Percentiles rank a stretch among this genome's conserved stretches.
Conservation (phyloP, 2,329 filamentous ascomycete genomes). For the Monosporascus ibericus region DNA sequence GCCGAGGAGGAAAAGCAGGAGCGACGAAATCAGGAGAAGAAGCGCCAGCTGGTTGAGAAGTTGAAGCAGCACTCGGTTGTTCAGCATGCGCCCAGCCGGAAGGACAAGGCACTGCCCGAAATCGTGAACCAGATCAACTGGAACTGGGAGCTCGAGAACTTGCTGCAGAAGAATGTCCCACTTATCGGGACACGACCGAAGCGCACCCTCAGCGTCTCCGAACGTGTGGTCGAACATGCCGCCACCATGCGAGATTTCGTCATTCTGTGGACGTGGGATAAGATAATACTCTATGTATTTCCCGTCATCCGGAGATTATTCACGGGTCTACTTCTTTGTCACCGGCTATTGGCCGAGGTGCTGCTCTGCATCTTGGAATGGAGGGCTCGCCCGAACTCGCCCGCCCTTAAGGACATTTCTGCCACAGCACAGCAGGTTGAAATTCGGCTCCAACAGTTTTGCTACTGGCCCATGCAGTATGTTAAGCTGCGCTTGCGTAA, state of each 20-base stretch:
- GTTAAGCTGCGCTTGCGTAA: constrained; percentile 84
- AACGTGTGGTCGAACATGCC: constrained; percentile 89
- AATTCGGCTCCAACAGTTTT: constrained; percentile 94
- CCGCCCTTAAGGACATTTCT: constrained; percentile 90
- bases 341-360: constrained; percentile 75
- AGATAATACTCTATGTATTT: constrained; percentile 69
- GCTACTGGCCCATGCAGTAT: constrained; percentile 98
- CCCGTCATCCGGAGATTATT: constrained; percentile 69
- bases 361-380: constrained; percentile 79
- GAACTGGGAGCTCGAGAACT: constrained; percentile 78
- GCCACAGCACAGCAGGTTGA: constrained; percentile 96
- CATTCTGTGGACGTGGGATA: constrained; percentile 60
- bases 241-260: constrained; percentile 76
- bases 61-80: constrained; percentile 82
- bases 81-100: constrained; percentile 67
- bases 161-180: constrained; percentile 86
- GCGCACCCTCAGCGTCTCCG: constrained; percentile 84
- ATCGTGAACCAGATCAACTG: constrained; percentile 96
- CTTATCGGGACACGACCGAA: constrained; percentile 75
- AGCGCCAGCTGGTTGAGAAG: constrained; percentile 71
- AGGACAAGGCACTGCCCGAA: constrained; percentile 72
- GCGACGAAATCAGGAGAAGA: constrained; percentile 50
- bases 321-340: constrained; percentile 70
- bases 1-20: constrained; percentile 66
- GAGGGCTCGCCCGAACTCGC: constrained; percentile 67